Base-by-base conservation (phyloP, 768 basidiomycete genomes). In the Suillus brevipes region DNA sequence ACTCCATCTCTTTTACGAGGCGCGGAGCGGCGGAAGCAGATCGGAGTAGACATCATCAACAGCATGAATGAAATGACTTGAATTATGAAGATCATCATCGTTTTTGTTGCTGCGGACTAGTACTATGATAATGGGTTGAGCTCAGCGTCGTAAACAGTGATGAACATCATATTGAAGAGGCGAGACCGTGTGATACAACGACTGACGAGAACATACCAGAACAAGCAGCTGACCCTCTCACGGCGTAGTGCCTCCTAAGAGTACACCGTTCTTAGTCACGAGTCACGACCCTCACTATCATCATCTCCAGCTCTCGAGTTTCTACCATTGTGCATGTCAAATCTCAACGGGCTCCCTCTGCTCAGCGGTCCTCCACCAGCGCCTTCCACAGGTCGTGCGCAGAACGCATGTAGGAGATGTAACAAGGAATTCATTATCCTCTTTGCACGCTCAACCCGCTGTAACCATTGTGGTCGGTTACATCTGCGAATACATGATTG, bases 381-480 rank as follows among this genome's bases (percentile, higher is more conserved):
- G 6, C 76, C 76, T 60, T 65, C 75, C 34, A 67, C 76, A 66
- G 64, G 65, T 64, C n/a, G 77, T 61, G 59, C 73, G 65, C 80
- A 79, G 64, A 64, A 65, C 9, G 74, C 79, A 5, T 92, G 90
- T 67, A 83, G 89, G 73, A 91, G 86, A 73, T 92, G 91, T 72
- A 85, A 81, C 73, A 91, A 82, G 73, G 90, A 92, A 71, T 92
- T 92, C 73, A 87, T 83, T 69, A 73, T 89, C 23, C 65, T 92
- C 59, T 87, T 92, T 70, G 79, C 85, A 63, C 79, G 91, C 61
- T 82, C 86, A 56, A 84, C 85, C 68, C 84, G 78, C 66, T 92
- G 91, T 74, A 86, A 89, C 73, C 91, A 92, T 70, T 92, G 91
- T 72, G 90, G 91, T 90, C 72, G 69, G 86, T 72, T 18, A 9